phyloP scores from a whole-genome alignment of 2,329 filamentous ascomycete species.

The Colletotrichum spaethianum region DNA sequence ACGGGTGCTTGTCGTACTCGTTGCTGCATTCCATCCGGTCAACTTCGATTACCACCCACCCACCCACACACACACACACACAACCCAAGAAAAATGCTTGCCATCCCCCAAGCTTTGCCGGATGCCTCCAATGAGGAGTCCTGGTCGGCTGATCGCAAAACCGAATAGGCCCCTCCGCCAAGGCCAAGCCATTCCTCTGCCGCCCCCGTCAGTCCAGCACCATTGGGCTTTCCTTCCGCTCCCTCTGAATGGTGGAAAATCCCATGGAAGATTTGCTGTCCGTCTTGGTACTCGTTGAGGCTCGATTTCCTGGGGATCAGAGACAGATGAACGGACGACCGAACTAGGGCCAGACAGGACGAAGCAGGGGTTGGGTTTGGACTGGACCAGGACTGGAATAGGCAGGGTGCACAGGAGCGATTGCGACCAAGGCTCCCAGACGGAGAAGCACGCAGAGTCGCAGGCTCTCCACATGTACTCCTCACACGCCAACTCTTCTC shows the following conservation, averaged over 20 bases:
- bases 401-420: slow-evolving; percentile 33
- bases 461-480: slow-evolving; percentile 6
- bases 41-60: slow-evolving; percentile 21
- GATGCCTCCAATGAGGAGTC: slow-evolving; percentile 34
- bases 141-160: slow-evolving; percentile 35
- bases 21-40: slow-evolving; percentile 30
- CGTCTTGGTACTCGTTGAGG: slow-evolving; percentile 42
- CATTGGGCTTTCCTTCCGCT: slow-evolving; percentile 23
- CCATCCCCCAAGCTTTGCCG: slow-evolving; percentile 17
- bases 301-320: slow-evolving; percentile 35
- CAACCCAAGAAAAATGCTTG: slow-evolving; percentile 27
- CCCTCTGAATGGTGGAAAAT: slow-evolving; percentile 43
- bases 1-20: slow-evolving; percentile 20
- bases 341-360: slow-evolving; percentile 18
- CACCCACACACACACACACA: background rate
- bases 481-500: slow-evolving; percentile 7
- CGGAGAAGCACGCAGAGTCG: slow-evolving; percentile 22
- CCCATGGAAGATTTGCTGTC: slow-evolving; percentile 41
- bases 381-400: background rate
- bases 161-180: slow-evolving; percentile 1
- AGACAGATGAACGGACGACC: slow-evolving; percentile 26
- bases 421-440: slow-evolving; percentile 27
- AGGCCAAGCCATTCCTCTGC: slow-evolving; percentile 34
- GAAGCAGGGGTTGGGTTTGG: slow-evolving; percentile 2
- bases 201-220: slow-evolving; percentile 32